Evolutionary conservation across 176 grass and related monocot species (phyloP).

Genomic region (Oryza longistaminata): DNA sequence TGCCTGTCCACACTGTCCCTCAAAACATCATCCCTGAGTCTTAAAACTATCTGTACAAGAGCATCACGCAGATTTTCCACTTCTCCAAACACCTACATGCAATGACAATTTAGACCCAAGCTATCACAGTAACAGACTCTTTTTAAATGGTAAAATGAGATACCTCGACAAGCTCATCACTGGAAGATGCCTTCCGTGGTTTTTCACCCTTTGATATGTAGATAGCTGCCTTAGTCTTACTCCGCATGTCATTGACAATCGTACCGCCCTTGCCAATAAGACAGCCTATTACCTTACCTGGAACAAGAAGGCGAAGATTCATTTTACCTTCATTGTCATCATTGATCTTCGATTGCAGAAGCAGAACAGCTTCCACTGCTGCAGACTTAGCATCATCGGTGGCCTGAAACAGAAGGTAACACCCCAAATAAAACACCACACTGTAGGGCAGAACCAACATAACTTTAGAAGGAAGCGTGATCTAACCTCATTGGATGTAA

Average conservation of each 20-base stretch:
- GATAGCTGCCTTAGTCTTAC: constrained; percentile 80
- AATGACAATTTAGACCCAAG: not conserved
- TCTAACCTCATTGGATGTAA: constrained; percentile 81
- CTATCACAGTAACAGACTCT: not conserved
- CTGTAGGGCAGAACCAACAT: constrained; percentile 15
- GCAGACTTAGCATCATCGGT: constrained; percentile 89
- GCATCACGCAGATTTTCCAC: constrained; percentile 82
- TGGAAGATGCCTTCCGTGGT: constrained; percentile 63
- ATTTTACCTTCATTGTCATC: constrained; percentile 62
- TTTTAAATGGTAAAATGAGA: constrained; percentile 14
- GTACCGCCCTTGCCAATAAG: constrained; percentile 95
- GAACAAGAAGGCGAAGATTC: constrained; percentile 81
- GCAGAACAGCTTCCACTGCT: constrained; percentile 90
- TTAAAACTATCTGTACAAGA: constrained; percentile 85
- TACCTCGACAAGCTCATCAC: constrained; percentile 93
- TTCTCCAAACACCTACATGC: constrained; percentile 77
- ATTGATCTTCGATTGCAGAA: constrained; percentile 91
- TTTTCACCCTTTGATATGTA: constrained; percentile 87
- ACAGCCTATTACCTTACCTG: constrained; percentile 78
- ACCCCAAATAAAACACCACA: constrained; percentile 18
- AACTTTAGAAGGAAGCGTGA: not conserved
- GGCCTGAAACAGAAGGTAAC: constrained; percentile 50
- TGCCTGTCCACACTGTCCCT: constrained; percentile 73
- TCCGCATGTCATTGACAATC: constrained; percentile 93
- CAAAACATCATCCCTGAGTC: constrained; percentile 88